Evolutionary conservation across 371 early-diverging fungal genomes (phyloP), one percentile per base, ranked within the genome.

Genomic region (Mucor sp.): DNA sequence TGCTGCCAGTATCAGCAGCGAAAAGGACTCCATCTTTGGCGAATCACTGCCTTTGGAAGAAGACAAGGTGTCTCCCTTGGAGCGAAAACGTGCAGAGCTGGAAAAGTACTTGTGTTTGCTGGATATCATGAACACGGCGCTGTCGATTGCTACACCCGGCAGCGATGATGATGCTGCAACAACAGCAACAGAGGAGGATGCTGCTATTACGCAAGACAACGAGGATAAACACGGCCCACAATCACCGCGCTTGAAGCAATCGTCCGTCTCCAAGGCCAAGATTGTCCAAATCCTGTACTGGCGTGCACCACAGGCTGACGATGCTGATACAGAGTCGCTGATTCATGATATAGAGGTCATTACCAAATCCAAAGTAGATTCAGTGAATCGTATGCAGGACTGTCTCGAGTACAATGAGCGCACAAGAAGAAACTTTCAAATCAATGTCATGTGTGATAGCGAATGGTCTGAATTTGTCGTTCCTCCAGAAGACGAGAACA

Each of bases 261-360:
- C 63, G 8, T 4, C 37, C 6, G 1, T 48, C 4, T 53, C 61
- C 1, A 81, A 87, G 62, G 80, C 81, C 23, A 82, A 81, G 19
- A 87, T 87, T 59, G 80, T 86, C 3, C 77, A 81, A 8, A 76
- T 87, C 1, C 66, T 86, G 37, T 85, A 84, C 15, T 87, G 86
- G 85, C 76, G 82, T 48, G 77, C 85, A 0, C 88, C 88, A 4
- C 59, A 63, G 12, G 71, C 82, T 1, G 83, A 79, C 15, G 85
- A 84, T 66, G 56, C 73, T 0, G 57, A 66, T 27, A 67, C 66
- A 1, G 39, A 62, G 23, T 64, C 73, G 0, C 27, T 83, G 12
- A 75, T 83, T 12, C 63, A 66, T 7, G 79, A 83, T 9, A 76
- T 78, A 9, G 77, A 83, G 28, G 32, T 67, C 7, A 60, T 77